Conservation (phyloP, 345 rosid species). For the Noccaea bulbosa region DNA sequence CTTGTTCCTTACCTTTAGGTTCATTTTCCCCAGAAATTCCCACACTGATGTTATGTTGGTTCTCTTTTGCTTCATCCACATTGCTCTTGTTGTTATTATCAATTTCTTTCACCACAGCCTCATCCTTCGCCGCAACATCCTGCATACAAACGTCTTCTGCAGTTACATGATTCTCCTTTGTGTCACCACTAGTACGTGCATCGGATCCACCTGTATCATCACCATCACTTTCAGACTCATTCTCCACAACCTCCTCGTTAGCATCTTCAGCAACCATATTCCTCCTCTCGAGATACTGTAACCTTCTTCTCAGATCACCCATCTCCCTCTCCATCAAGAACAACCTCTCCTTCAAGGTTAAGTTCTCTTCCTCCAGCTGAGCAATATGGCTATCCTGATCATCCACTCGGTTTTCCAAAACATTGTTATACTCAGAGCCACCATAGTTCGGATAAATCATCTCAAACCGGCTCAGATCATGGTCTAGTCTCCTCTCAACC, state of each 20-base stretch:
- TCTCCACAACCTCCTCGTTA: constrained; percentile 67
- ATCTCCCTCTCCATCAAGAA: constrained; percentile 92
- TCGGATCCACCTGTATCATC: constrained; percentile 69
- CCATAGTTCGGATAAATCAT: constrained; percentile 84
- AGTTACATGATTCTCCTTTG: constrained; percentile 42
- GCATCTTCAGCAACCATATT: constrained; percentile 59
- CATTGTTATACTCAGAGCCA: constrained; percentile 64
- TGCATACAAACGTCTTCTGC: constrained; percentile 47
- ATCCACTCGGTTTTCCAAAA: constrained; percentile 89
- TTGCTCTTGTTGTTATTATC: background rate
- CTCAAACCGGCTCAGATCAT: constrained; percentile 96
- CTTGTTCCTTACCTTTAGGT: constrained; percentile 1
- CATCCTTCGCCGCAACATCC: constrained; percentile 37
- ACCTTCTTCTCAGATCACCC: constrained; percentile 82
- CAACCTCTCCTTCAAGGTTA: constrained; percentile 86
- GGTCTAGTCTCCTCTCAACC: constrained; percentile 93
- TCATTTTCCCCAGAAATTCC: constrained; percentile 14
- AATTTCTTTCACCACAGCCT: constrained; percentile 29
- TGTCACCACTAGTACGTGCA: constrained; percentile 44
- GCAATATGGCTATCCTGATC: constrained; percentile 96
- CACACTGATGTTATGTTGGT: background rate
- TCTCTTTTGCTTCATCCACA: constrained; percentile 27
- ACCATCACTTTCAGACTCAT: constrained; percentile 69
- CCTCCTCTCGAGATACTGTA: constrained; percentile 81
- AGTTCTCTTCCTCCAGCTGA: constrained; percentile 90